phyloP scores from a whole-genome alignment of 2,329 filamentous ascomycete genomes.

The Claviceps maximensis region DNA sequence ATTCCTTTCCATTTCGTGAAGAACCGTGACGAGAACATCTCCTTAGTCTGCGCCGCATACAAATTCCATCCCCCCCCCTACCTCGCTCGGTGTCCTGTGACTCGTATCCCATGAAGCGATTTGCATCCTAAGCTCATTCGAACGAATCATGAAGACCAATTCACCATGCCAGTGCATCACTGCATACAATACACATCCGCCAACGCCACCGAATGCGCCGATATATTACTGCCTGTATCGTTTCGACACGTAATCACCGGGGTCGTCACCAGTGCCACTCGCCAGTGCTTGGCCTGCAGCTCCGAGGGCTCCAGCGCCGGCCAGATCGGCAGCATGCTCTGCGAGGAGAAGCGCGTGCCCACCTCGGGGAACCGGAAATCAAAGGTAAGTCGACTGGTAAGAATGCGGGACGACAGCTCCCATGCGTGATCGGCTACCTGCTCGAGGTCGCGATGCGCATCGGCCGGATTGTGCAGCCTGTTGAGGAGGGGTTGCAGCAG shows the following conservation, averaged over 20 bases:
- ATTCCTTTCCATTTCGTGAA: no score
- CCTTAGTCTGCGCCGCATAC: no score
- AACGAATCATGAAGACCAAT: no score
- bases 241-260: constrained; percentile 42
- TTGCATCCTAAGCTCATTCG: no score
- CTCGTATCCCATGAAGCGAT: no score
- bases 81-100: no score
- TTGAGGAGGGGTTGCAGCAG: constrained; percentile 28
- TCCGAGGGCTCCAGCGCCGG: constrained; percentile 25
- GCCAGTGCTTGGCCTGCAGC: constrained; percentile 36
- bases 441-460: constrained; percentile 30
- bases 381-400: constrained; percentile 29
- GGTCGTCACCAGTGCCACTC: constrained; percentile 40
- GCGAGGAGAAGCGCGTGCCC: constrained; percentile 32
- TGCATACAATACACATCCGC: constrained; percentile 38
- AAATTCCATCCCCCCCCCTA: no score
- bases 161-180: no score
- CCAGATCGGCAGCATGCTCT: constrained; percentile 35
- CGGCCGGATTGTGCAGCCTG: constrained; percentile 17
- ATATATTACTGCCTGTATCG: constrained; percentile 32
- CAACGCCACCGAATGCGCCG: constrained; percentile 29
- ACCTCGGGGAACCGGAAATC: constrained; percentile 38
- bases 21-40: no score
- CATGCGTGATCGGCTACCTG: constrained; percentile 28
- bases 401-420: constrained; percentile 33